Percentiles rank a stretch among this genome's conserved stretches.
phyloP scores from a whole-genome alignment of 1,284 basidiomycete genomes.

The Trichosporon faecale region DNA sequence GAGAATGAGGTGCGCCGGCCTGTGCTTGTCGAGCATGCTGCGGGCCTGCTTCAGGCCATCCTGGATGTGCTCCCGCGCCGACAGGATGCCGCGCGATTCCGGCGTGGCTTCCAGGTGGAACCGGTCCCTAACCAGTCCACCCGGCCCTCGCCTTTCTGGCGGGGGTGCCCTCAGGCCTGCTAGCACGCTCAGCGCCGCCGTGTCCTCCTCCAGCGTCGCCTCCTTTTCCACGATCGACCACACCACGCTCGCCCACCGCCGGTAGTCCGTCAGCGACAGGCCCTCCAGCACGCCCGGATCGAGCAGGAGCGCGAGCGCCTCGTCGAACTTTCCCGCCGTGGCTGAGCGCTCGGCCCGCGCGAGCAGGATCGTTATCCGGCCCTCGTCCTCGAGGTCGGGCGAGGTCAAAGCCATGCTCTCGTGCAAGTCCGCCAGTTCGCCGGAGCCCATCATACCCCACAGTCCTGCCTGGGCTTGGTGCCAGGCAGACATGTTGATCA shows the following conservation, averaged over 20 bases:
- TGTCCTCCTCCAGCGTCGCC: slow-evolving; percentile 28
- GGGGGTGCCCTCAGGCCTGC: slow-evolving; percentile 24
- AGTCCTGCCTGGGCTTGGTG: slow-evolving; percentile 40
- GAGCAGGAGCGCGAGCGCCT: slow-evolving; percentile 37
- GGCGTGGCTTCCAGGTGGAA: slow-evolving; percentile 20
- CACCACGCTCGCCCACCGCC: slow-evolving; percentile 37
- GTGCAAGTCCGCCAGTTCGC: slow-evolving; percentile 38
- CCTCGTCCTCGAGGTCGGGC: slow-evolving; percentile 16
- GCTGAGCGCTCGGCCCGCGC: slow-evolving; percentile 25
- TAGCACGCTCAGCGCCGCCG: slow-evolving; percentile 23
- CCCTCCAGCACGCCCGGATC: slow-evolving; percentile 25
- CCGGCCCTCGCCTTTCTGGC: slow-evolving; percentile 26
- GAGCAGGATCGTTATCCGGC: slow-evolving; percentile 16
- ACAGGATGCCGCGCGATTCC: slow-evolving; percentile 21
- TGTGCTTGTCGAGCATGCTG: slow-evolving; percentile 26
- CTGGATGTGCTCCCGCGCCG: slow-evolving; percentile 32
- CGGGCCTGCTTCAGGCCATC: slow-evolving; percentile 25
- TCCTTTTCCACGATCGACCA: slow-evolving; percentile 38
- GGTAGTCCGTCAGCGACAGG: slow-evolving; percentile 36
- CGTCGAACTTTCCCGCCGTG: slow-evolving; percentile 29
- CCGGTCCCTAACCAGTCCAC: slow-evolving; percentile 27
- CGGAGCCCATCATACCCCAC: slow-evolving; percentile 41
- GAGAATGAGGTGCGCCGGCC: slow-evolving; percentile 37
- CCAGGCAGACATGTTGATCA: slow-evolving; percentile 37
- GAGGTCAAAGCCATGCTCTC: slow-evolving; percentile 15